Evolutionary conservation across 129 eudicot species (phyloP).

Genomic region (Oenanthe sinensis): DNA sequence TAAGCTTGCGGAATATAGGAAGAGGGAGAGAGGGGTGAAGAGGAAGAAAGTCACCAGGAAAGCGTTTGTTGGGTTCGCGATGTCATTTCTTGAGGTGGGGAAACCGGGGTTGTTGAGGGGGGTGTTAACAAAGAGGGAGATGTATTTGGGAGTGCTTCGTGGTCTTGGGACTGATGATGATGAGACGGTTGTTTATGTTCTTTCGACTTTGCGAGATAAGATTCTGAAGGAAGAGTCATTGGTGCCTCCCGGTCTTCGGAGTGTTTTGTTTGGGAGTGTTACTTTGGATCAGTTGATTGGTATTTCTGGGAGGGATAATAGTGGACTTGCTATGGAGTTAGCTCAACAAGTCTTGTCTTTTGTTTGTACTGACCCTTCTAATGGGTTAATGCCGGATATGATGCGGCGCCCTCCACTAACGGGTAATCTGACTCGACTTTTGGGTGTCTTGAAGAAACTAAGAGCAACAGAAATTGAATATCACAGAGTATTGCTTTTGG

Average conservation of each 20-base stretch:
- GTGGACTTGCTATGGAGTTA: slow-evolving; percentile 45
- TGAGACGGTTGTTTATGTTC: slow-evolving; percentile 58
- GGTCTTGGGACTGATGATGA: slow-evolving; percentile 94
- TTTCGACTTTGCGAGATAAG: slow-evolving; percentile 56
- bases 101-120: slow-evolving; percentile 76
- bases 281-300: slow-evolving; percentile 67
- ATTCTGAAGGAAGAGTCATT: slow-evolving; percentile 69
- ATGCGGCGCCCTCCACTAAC: slow-evolving; percentile 59
- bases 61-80: slow-evolving; percentile 69
- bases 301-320: slow-evolving; percentile 63
- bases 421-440: slow-evolving; percentile 64
- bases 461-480: slow-evolving; percentile 66
- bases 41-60: slow-evolving; percentile 61
- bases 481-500: slow-evolving; percentile 63
- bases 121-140: slow-evolving; percentile 75
- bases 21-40: slow-evolving; percentile 30
- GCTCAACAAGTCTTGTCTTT: slow-evolving; percentile 50
- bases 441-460: slow-evolving; percentile 89
- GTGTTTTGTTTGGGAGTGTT: slow-evolving; percentile 92
- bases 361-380: slow-evolving; percentile 79
- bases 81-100: slow-evolving; percentile 85
- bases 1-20: slow-evolving; percentile 61
- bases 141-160: slow-evolving; percentile 80
- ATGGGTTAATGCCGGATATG: slow-evolving; percentile 94
- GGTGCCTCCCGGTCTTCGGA: slow-evolving; percentile 77